Evolutionary conservation across 805 yeast genomes (phyloP).

Genomic region (Sugiyamaella boreocaroliniensis): DNA sequence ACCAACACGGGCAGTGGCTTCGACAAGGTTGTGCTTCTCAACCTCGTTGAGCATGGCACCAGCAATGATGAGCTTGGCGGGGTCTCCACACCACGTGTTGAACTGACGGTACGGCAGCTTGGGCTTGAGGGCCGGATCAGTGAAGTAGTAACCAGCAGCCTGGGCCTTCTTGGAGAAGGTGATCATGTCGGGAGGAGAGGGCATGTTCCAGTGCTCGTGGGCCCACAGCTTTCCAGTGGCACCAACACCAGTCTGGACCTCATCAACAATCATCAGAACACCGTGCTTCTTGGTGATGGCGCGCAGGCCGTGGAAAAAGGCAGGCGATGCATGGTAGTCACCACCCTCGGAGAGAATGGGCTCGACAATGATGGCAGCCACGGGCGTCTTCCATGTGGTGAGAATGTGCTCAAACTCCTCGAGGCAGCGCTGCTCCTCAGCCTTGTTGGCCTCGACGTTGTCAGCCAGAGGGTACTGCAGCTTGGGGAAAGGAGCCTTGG

Average conservation of each 20-base stretch:
- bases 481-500: conserved; percentile 86
- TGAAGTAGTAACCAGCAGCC: conserved; percentile 81
- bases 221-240: conserved; percentile 86
- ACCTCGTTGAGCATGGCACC: conserved; percentile 66
- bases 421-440: conserved; percentile 79
- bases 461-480: conserved; percentile 79
- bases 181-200: conserved; percentile 74
- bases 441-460: conserved; percentile 52
- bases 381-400: conserved; percentile 56
- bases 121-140: conserved; percentile 66
- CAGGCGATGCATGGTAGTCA: conserved; percentile 75
- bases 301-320: conserved; percentile 76
- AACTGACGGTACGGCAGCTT: conserved; percentile 78
- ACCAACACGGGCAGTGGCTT: conserved; percentile 56
- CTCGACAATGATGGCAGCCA: conserved; percentile 85
- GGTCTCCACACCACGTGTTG: conserved; percentile 94
- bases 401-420: conserved; percentile 66
- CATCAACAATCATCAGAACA: conserved; percentile 70
- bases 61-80: conserved; percentile 70
- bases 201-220: conserved; percentile 73
- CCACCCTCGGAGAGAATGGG: conserved; percentile 93
- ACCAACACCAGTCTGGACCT: conserved; percentile 87
- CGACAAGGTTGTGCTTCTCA: conserved; percentile 50
- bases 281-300: conserved; percentile 65
- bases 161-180: conserved; percentile 87